Conservation (phyloP, 2,329 filamentous ascomycete genomes). For the Apiospora sp. region DNA sequence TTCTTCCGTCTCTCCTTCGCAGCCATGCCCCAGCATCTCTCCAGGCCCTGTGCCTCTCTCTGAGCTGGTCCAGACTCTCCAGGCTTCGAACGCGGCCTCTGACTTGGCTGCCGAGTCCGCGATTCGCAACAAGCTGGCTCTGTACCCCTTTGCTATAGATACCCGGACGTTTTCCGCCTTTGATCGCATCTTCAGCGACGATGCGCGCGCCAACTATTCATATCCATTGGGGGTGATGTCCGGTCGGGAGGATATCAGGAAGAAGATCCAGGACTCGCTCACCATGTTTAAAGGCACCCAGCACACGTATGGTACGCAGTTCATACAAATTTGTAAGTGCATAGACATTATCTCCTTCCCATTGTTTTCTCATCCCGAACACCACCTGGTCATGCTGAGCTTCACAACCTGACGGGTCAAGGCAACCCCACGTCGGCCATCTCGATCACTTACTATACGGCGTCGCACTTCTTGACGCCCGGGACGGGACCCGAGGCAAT, state of each 20-base stretch:
- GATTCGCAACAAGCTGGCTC: conserved; percentile 11
- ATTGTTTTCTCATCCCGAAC: neutral
- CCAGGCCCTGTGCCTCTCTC: neutral
- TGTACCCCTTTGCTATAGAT: conserved; percentile 14
- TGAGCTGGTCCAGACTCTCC: neutral
- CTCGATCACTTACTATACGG: conserved; percentile 21
- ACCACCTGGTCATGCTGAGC: neutral
- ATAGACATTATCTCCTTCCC: neutral
- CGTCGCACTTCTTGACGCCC: neutral
- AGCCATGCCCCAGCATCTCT: conserved; percentile 1
- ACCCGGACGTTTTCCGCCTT: neutral
- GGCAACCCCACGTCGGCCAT: conserved; percentile 19
- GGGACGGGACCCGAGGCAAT: neutral
- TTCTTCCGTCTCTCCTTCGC: neutral
- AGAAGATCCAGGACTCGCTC: neutral
- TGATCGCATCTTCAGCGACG: conserved; percentile 3
- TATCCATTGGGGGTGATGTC: conserved; percentile 8
- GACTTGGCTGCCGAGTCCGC: conserved; percentile 1
- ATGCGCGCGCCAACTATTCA: conserved; percentile 14
- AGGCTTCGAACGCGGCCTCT: neutral
- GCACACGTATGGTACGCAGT: neutral
- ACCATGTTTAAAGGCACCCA: neutral
- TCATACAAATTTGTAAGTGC: neutral
- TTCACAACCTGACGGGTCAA: neutral
- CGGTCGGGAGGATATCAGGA: neutral